Conservation (phyloP, 2,329 filamentous ascomycete genomes). For the Ramularia endophylla region DNA sequence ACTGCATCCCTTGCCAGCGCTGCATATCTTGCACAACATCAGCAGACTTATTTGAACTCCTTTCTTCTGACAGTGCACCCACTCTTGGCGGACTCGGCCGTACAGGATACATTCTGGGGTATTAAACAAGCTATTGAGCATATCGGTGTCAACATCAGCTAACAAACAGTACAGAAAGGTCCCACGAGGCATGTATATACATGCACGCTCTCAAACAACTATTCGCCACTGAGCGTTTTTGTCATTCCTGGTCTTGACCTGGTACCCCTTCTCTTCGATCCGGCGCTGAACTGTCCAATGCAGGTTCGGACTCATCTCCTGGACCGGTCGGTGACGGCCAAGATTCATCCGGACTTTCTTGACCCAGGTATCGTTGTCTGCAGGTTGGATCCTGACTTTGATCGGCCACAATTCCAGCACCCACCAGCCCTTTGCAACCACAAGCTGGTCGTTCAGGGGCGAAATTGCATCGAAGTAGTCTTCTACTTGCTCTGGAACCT, state of each 20-base stretch:
- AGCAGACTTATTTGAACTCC: too few relatives aligned
- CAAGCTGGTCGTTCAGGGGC: slow-evolving; percentile 38
- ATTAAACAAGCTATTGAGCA: too few relatives aligned
- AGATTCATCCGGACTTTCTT: slow-evolving; percentile 36
- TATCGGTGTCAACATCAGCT: too few relatives aligned
- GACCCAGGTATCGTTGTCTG: slow-evolving; percentile 31
- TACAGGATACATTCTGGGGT: too few relatives aligned
- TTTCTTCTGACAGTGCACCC: too few relatives aligned
- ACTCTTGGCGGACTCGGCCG: too few relatives aligned
- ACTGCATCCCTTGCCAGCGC: too few relatives aligned
- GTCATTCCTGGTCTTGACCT: slow-evolving; percentile 27
- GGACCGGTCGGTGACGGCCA: slow-evolving; percentile 34
- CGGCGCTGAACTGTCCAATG: slow-evolving; percentile 41
- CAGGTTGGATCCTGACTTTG: slow-evolving; percentile 33
- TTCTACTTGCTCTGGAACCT: slow-evolving; percentile 37
- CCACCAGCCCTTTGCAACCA: slow-evolving; percentile 38
- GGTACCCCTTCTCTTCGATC: slow-evolving; percentile 33
- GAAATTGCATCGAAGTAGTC: slow-evolving; percentile 40
- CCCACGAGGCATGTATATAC: too few relatives aligned
- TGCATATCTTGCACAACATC: too few relatives aligned
- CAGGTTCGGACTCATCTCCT: slow-evolving; percentile 35
- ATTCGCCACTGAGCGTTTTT: slow-evolving; percentile 32
- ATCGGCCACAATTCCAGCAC: slow-evolving; percentile 40
- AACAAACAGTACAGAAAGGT: too few relatives aligned
- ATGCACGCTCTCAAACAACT: slow-evolving; percentile 12